phyloP scores from a whole-genome alignment of 164 flowering plant genomes.

The Cinnamomum micranthum region DNA sequence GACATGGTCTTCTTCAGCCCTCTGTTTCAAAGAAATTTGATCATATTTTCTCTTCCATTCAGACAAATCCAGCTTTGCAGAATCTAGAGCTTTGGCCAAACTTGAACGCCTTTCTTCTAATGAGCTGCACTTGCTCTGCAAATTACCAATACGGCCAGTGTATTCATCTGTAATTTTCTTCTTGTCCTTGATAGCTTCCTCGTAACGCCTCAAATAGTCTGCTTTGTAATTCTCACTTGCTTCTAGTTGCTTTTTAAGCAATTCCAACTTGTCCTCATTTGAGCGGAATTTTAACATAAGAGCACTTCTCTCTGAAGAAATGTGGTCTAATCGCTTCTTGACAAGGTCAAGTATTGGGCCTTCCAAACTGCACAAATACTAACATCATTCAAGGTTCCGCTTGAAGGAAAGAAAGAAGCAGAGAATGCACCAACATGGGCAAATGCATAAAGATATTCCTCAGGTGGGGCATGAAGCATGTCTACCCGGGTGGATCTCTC shows the following conservation, averaged over 20 bases:
- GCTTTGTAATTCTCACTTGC: slow-evolving; percentile 73
- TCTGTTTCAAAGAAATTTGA: slow-evolving; percentile 47
- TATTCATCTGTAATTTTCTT: slow-evolving; percentile 80
- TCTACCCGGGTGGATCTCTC: too few species aligned
- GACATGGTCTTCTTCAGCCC: slow-evolving; percentile 67
- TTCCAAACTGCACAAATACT: slow-evolving; percentile 58
- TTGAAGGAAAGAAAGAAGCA: background rate
- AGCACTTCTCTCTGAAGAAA: slow-evolving; percentile 72
- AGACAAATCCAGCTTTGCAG: slow-evolving; percentile 52
- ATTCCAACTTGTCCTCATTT: slow-evolving; percentile 64
- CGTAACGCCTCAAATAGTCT: slow-evolving; percentile 85
- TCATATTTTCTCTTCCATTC: slow-evolving; percentile 96
- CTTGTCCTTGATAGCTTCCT: slow-evolving; percentile 85
- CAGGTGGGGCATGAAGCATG: too few species aligned
- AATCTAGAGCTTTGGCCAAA: slow-evolving; percentile 52
- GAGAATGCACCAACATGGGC: background rate
- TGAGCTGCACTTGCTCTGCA: slow-evolving; percentile 70
- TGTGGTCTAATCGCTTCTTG: slow-evolving; percentile 69
- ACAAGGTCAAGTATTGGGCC: slow-evolving; percentile 75
- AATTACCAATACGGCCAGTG: slow-evolving; percentile 58
- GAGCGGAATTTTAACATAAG: slow-evolving; percentile 75
- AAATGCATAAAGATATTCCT: too few species aligned
- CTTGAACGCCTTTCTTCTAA: slow-evolving; percentile 67
- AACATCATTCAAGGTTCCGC: slow-evolving; percentile 4
- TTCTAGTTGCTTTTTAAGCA: slow-evolving; percentile 81